Base-by-base conservation (phyloP, 192 early-diverging fungal species). In the Coemansia sp. region DNA sequence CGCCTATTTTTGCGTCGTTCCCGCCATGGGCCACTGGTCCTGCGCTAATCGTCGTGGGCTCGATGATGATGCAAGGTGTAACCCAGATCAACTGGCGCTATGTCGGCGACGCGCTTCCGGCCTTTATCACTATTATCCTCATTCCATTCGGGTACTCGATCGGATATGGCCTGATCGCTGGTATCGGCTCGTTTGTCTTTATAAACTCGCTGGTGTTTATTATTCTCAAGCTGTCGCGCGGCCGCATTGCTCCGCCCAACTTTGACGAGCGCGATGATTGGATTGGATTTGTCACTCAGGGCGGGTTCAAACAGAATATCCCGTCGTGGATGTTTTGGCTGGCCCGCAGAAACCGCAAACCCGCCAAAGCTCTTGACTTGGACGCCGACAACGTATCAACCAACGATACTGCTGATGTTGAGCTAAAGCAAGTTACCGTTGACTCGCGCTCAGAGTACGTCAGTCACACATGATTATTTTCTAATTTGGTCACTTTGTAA, bases 1-100 rank as follows among this genome's bases (percentile, higher is more conserved):
- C 90, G 2, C 92, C 92, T 22, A 90, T 93, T 73, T 91, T 92
- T 67, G 91, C 90, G 8, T 84, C 86, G 17, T 89, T 93, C 77
- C 92, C 91, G 47, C 88, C 90, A 2, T 92, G 91, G 89, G 87
- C 92, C 29, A 92, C 92, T 1, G 90, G 90, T 5, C 90, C 92
- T 0, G 92, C 92, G 5, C 76, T 93, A 56, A 87, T 93, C 65
- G 61, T 87, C 24, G 89, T 93, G 6, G 92, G 92, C 32, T 88
- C 87, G 7, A 80, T 93, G 88, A 93, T 93, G 92, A 80, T 86
- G 49, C 79, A 85, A 17, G 83, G 81, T 27, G 82, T 91, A 12
- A 70, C 83, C 1, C 72, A 88, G 56, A 87, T 93, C 76, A 93
- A 93, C 76, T 93, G 89, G 84, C 79, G 87, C 55, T 92, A 92